These are phyloP conservation scores for Passiflora organensis DNA, from an alignment of 345 rosid species.

Conservation along the genomic window DNA sequence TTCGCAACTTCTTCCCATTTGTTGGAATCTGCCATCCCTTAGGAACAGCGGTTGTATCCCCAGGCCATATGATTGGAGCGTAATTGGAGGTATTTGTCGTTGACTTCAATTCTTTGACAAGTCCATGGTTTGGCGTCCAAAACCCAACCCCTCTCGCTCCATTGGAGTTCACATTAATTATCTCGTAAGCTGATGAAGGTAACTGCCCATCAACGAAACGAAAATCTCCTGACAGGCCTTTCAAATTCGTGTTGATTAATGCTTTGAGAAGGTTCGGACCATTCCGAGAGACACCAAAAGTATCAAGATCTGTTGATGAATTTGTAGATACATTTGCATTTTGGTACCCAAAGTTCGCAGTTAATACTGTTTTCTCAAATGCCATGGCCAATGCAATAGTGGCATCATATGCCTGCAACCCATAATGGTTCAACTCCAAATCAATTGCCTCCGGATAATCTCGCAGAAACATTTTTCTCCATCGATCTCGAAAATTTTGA, in stretches of 20 bases:
- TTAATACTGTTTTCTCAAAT: slow-evolving; percentile 12
- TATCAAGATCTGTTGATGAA: slow-evolving; percentile 26
- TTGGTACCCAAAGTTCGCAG: neutral
- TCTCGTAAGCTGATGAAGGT: slow-evolving; percentile 30
- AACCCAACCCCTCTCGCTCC: slow-evolving; percentile 34
- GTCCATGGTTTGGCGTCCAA: slow-evolving; percentile 40
- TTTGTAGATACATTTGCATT: slow-evolving; percentile 12
- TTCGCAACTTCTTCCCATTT: too few species aligned
- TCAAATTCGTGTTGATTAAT: slow-evolving; percentile 27
- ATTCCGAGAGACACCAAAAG: slow-evolving; percentile 33
- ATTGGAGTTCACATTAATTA: slow-evolving; percentile 34
- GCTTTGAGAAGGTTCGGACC: slow-evolving; percentile 34
- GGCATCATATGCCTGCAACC: slow-evolving; percentile 35
- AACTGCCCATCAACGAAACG: slow-evolving; percentile 27
- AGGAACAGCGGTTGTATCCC: slow-evolving; percentile 21
- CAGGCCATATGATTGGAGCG: slow-evolving; percentile 37
- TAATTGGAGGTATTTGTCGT: slow-evolving; percentile 8
- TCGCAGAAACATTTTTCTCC: slow-evolving; percentile 22
- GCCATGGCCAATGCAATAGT: slow-evolving; percentile 29
- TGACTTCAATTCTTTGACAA: slow-evolving; percentile 21
- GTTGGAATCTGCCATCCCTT: too few species aligned
- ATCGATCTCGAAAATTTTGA: slow-evolving; percentile 15
- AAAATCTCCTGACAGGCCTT: slow-evolving; percentile 39
- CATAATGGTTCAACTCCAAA: slow-evolving; percentile 13
- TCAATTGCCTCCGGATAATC: too few species aligned